These are phyloP conservation scores for Phytophthora fragariaefolia DNA, from an alignment of 352 stramenopile species.

Conservation along the genomic window DNA sequence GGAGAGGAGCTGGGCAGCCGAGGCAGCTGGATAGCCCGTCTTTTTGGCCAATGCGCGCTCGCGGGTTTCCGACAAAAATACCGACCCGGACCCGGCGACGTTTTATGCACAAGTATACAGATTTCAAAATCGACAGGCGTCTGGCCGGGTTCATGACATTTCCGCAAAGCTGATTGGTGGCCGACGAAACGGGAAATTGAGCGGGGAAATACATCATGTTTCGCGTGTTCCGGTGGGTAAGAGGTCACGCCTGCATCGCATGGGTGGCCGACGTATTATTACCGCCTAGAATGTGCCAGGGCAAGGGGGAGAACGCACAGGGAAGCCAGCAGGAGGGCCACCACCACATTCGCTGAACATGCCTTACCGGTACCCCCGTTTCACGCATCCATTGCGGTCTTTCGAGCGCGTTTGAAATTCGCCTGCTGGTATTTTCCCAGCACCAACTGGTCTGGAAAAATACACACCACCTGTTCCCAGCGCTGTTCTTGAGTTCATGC, in stretches of 20 bases:
- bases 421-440: slow-evolving; percentile 26
- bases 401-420: slow-evolving; percentile 12
- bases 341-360: slow-evolving; percentile 19
- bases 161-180: background rate
- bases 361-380: slow-evolving; percentile 7
- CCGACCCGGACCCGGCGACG: slow-evolving; percentile 2
- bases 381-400: slow-evolving; percentile 7
- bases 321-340: slow-evolving; percentile 1
- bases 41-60: background rate
- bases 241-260: slow-evolving; percentile 10
- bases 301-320: background rate
- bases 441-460: slow-evolving; percentile 23
- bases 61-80: slow-evolving; percentile 7
- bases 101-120: slow-evolving; percentile 3
- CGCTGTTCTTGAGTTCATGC: background rate
- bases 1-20: slow-evolving; percentile 25
- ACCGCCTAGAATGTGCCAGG: slow-evolving; percentile 1
- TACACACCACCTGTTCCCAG: slow-evolving; percentile 7
- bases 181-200: slow-evolving; percentile 10
- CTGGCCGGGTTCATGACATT: background rate
- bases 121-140: background rate
- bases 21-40: background rate
- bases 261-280: slow-evolving; percentile 16
- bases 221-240: background rate
- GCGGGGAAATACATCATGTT: slow-evolving; percentile 24